phyloP scores from a whole-genome alignment of 495 filamentous ascomycete genomes.

The Chaetomium fimeti region DNA sequence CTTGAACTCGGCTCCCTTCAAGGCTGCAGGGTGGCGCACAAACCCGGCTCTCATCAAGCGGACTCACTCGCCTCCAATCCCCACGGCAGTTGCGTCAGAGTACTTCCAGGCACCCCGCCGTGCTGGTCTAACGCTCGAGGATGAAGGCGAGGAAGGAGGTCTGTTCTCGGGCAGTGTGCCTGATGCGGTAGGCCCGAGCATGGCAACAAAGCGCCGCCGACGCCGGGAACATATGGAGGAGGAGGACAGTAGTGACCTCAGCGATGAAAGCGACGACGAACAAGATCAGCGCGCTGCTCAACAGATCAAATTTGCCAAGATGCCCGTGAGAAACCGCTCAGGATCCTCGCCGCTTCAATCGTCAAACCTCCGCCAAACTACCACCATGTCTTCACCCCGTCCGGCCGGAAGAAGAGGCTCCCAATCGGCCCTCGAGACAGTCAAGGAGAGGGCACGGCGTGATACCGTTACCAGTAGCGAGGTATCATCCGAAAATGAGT shows the following conservation, averaged over 20 bases:
- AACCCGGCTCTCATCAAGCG: conserved; percentile 77
- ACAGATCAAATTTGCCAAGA: conserved; percentile 91
- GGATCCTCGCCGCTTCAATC: conserved; percentile 82
- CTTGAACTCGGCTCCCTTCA: conserved; percentile 92
- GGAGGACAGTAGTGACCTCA: conserved; percentile 94
- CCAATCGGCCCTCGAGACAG: conserved; percentile 68
- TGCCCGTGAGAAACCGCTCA: conserved; percentile 82
- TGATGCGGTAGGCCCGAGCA: conserved; percentile 68
- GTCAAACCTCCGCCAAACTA: conserved; percentile 50
- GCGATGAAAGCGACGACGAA: conserved; percentile 94
- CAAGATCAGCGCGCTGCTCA: conserved; percentile 64
- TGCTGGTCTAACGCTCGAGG: conserved; percentile 58
- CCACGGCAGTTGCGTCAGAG: conserved; percentile 82
- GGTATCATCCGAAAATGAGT: conserved; percentile 84
- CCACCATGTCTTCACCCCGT: conserved; percentile 37
- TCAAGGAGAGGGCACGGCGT: conserved; percentile 71
- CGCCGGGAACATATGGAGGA: conserved; percentile 81
- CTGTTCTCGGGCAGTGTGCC: conserved; percentile 72
- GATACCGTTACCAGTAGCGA: conserved; percentile 92
- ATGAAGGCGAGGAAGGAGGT: conserved; percentile 78
- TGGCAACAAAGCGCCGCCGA: conserved; percentile 55
- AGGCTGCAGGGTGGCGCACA: conserved; percentile 86
- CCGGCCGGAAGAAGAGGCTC: conserved; percentile 62
- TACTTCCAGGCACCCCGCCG: conserved; percentile 79
- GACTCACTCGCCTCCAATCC: conserved; percentile 94